Conservation (phyloP, 2,329 filamentous ascomycete species). For the Chaetomiaceae sp. region DNA sequence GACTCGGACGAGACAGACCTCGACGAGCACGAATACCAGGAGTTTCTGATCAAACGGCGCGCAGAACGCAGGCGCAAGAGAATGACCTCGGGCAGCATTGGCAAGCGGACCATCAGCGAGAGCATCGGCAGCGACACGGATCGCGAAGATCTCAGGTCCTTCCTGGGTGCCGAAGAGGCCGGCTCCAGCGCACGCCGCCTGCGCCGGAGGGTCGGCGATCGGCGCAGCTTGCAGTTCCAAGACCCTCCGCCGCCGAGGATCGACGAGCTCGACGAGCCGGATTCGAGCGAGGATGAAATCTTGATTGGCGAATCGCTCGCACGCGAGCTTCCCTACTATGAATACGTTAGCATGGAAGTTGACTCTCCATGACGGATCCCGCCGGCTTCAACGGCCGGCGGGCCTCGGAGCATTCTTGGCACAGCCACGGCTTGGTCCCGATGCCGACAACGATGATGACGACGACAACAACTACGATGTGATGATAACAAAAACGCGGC, state of each 20-base stretch:
- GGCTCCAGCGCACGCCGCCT: constrained; percentile 47
- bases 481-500: constrained; percentile 7
- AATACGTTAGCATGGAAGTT: constrained; percentile 51
- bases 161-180: constrained; percentile 38
- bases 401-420: no score
- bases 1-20: constrained; percentile 38
- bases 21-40: constrained; percentile 35
- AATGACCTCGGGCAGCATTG: constrained; percentile 50
- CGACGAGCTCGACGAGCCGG: constrained; percentile 51
- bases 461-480: constrained; percentile 11
- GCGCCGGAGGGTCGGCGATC: constrained; percentile 42
- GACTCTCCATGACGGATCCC: constrained; percentile 34
- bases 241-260: constrained; percentile 49
- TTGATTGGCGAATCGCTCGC: constrained; percentile 41
- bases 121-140: constrained; percentile 48
- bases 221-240: constrained; percentile 46
- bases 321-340: constrained; percentile 48
- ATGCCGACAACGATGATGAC: constrained; percentile 7
- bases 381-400: no score
- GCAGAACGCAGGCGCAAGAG: constrained; percentile 43
- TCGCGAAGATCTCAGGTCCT: constrained; percentile 37
- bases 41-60: constrained; percentile 40
- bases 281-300: constrained; percentile 44
- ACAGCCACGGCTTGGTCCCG: no score
- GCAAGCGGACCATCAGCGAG: constrained; percentile 52